phyloP scores from a whole-genome alignment of 2,329 filamentous ascomycete species.

The Aspergillus fructus region DNA sequence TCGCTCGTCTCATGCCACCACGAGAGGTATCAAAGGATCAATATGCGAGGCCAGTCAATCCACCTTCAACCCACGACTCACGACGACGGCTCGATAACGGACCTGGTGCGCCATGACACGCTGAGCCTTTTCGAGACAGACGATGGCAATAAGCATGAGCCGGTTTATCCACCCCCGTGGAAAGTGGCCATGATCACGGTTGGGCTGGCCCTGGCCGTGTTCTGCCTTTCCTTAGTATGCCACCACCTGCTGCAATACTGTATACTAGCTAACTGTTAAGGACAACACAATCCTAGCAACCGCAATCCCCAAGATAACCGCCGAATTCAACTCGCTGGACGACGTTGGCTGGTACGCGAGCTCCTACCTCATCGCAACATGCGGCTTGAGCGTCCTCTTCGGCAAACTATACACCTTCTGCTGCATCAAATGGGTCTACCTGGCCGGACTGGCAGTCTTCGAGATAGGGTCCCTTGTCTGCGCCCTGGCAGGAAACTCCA shows the following conservation, averaged over 20 bases:
- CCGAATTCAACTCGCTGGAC: not conserved
- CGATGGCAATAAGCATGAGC: not conserved
- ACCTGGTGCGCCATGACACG: too few species aligned
- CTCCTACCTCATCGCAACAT: not conserved
- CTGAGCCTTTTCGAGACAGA: not conserved
- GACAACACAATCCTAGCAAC: not conserved
- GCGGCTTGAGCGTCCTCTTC: not conserved
- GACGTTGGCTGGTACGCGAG: not conserved
- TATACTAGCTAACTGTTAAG: not conserved
- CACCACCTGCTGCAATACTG: too few species aligned
- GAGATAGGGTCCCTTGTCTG: too few species aligned
- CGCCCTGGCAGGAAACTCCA: too few species aligned
- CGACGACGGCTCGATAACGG: too few species aligned
- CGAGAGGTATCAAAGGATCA: too few species aligned
- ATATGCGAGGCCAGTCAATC: too few species aligned
- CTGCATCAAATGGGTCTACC: not conserved
- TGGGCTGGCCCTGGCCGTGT: conserved; percentile 4
- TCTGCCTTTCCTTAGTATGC: not conserved
- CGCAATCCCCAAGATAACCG: not conserved
- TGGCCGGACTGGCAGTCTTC: not conserved
- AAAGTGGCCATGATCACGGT: conserved; percentile 1
- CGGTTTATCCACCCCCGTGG: conserved; percentile 1
- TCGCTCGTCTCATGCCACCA: too few species aligned
- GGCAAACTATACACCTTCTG: not conserved
- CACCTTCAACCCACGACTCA: too few species aligned